These are phyloP conservation scores for Yamadazyma diddensiae DNA, from an alignment of 1,139 yeast genomes.

Conservation along the genomic window DNA sequence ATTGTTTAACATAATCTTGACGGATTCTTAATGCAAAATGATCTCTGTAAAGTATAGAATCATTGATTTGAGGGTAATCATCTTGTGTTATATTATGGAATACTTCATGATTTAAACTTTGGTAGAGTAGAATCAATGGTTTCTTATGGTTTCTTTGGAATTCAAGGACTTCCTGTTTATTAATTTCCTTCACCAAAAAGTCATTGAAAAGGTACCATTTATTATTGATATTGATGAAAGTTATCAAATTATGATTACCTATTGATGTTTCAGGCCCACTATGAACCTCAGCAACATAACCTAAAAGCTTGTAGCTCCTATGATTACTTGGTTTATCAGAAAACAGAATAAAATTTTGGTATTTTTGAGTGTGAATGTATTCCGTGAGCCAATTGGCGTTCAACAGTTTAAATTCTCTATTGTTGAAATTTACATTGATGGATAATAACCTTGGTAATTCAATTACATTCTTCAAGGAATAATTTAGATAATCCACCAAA, in stretches of 20 bases:
- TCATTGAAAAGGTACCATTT: conserved; percentile 90
- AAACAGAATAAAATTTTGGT: conserved; percentile 22
- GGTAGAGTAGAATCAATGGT: conserved; percentile 73
- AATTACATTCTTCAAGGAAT: conserved; percentile 35
- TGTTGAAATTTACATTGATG: conserved; percentile 53
- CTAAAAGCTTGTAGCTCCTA: conserved; percentile 54
- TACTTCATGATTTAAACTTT: conserved; percentile 31
- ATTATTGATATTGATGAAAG: conserved; percentile 51
- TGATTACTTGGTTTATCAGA: conserved; percentile 20
- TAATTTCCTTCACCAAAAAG: conserved; percentile 77
- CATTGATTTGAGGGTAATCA: conserved; percentile 42
- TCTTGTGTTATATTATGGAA: conserved; percentile 13
- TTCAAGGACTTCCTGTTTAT: conserved; percentile 71
- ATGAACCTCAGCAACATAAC: conserved; percentile 67
- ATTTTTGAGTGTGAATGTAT: conserved; percentile 7
- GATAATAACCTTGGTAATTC: conserved; percentile 67
- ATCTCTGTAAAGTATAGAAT: conserved; percentile 67
- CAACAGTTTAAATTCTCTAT: conserved; percentile 43
- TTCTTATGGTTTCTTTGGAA: conserved; percentile 76
- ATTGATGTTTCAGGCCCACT: conserved; percentile 48
- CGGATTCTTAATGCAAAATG: conserved; percentile 72
- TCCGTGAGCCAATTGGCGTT: conserved; percentile 45
- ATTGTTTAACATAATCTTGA: conserved; percentile 57
- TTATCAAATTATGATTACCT: conserved; percentile 56
- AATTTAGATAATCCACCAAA: conserved; percentile 48